A percentile compares a stretch with the other conserved stretches of the same genome.
Conservation (phyloP, 1,139 yeast genomes). For the Yamadazyma triangularis region DNA sequence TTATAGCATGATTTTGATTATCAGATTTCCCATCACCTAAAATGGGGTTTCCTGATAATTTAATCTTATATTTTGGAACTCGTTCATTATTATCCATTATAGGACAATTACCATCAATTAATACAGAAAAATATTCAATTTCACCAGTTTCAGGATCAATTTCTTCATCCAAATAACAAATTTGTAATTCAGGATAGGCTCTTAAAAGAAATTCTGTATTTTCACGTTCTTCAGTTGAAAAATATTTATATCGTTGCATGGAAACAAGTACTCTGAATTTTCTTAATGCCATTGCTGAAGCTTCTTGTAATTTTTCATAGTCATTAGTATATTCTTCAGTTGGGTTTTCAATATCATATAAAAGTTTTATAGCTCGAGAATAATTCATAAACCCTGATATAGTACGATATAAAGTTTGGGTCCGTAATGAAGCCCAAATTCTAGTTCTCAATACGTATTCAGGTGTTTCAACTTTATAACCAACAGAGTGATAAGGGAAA, state of each 20-base stretch:
- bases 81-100: constrained; percentile 30
- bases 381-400: constrained; percentile 57
- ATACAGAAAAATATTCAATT: constrained; percentile 26
- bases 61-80: constrained; percentile 40
- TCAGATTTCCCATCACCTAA: constrained; percentile 57
- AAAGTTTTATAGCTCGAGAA: constrained; percentile 45
- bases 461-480: constrained; percentile 51
- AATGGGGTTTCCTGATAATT: constrained; percentile 50
- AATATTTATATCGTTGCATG: constrained; percentile 38
- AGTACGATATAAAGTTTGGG: constrained; percentile 53
- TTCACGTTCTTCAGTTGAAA: constrained; percentile 33
- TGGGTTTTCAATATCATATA: constrained; percentile 41
- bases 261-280: constrained; percentile 44
- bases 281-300: constrained; percentile 37
- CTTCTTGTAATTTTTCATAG: constrained; percentile 28
- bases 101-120: constrained; percentile 45
- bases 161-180: constrained; percentile 39
- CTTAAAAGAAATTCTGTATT: constrained; percentile 31
- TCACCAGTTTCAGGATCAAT: constrained; percentile 21
- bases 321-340: constrained; percentile 19
- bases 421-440: constrained; percentile 55
- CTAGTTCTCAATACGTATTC: constrained; percentile 50
- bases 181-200: constrained; percentile 45
- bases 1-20: constrained; percentile 49
- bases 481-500: constrained; percentile 44